Conservation (phyloP, 441 rosid genomes). For the Croton laevigatus region DNA sequence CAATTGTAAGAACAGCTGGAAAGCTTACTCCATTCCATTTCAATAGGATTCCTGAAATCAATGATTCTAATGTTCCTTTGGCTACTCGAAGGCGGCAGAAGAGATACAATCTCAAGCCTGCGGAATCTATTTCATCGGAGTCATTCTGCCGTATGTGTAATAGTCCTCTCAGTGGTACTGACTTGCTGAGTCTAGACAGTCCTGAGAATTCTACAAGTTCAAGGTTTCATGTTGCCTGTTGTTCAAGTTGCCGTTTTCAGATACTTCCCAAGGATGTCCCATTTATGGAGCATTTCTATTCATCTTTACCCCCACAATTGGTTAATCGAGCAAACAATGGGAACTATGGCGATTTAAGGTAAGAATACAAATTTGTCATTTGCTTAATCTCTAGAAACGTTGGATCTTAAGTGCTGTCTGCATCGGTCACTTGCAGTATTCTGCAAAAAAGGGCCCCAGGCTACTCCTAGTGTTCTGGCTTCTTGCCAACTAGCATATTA, state of each 20-base stretch:
- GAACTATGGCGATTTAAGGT: slow-evolving; percentile 49
- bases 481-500: neutral
- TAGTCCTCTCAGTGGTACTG: slow-evolving; percentile 52
- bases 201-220: slow-evolving; percentile 22
- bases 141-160: slow-evolving; percentile 79
- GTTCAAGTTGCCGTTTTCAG: slow-evolving; percentile 89
- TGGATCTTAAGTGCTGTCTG: neutral
- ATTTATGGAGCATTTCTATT: slow-evolving; percentile 48
- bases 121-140: slow-evolving; percentile 68
- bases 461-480: neutral
- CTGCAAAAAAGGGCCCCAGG: neutral
- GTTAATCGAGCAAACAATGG: slow-evolving; percentile 40
- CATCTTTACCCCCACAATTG: slow-evolving; percentile 55
- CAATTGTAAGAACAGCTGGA: slow-evolving; percentile 86
- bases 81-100: slow-evolving; percentile 77
- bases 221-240: slow-evolving; percentile 48
- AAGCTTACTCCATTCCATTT: slow-evolving; percentile 91
- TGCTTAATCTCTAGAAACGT: neutral
- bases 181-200: slow-evolving; percentile 31
- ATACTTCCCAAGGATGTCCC: slow-evolving; percentile 70
- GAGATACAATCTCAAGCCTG: slow-evolving; percentile 58
- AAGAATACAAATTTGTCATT: slow-evolving; percentile 23
- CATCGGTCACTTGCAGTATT: neutral
- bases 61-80: slow-evolving; percentile 59
- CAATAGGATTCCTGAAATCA: slow-evolving; percentile 77